Conservation (phyloP, 1,284 basidiomycete genomes). For the Puccinia triticina region DNA sequence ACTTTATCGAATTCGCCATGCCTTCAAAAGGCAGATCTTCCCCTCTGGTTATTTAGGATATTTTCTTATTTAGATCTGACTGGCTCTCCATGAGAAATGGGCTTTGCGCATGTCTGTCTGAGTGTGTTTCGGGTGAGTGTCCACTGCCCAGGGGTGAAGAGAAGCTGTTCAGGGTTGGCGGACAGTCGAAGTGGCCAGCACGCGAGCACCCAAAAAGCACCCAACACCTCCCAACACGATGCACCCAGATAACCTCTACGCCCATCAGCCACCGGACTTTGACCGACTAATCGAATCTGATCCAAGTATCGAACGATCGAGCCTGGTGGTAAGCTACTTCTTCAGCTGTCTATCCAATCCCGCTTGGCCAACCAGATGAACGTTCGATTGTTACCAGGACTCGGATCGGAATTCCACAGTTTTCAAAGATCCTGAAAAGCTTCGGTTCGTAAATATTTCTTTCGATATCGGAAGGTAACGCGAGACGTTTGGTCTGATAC, state of each 20-base stretch:
- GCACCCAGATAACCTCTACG: constrained; percentile 62
- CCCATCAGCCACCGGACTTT: constrained; percentile 69
- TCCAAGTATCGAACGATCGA: constrained; percentile 60
- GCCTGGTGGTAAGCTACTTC: not conserved
- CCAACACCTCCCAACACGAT: constrained; percentile 54
- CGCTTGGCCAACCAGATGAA: constrained; percentile 54
- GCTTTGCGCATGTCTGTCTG: too few relatives aligned
- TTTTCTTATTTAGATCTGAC: too few relatives aligned
- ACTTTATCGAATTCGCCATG: too few relatives aligned
- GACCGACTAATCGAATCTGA: constrained; percentile 67
- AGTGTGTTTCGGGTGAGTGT: too few relatives aligned
- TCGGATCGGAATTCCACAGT: constrained; percentile 67
- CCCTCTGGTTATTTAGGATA: too few relatives aligned
- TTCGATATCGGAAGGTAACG: not conserved
- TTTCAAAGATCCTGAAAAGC: constrained; percentile 71
- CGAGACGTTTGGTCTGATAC: constrained; percentile 61
- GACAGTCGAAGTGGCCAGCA: too few relatives aligned
- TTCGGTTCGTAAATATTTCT: constrained; percentile 65
- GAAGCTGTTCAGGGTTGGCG: too few relatives aligned
- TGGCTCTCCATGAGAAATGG: too few relatives aligned
- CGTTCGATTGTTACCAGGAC: not conserved
- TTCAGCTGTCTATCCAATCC: not conserved
- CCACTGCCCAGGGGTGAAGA: too few relatives aligned
- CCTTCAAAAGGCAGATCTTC: too few relatives aligned
- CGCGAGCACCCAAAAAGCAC: too few relatives aligned